Evolutionary conservation across 495 filamentous ascomycete genomes (phyloP), one percentile per base, ranked within the genome.

Genomic region (Podospora didyma): DNA sequence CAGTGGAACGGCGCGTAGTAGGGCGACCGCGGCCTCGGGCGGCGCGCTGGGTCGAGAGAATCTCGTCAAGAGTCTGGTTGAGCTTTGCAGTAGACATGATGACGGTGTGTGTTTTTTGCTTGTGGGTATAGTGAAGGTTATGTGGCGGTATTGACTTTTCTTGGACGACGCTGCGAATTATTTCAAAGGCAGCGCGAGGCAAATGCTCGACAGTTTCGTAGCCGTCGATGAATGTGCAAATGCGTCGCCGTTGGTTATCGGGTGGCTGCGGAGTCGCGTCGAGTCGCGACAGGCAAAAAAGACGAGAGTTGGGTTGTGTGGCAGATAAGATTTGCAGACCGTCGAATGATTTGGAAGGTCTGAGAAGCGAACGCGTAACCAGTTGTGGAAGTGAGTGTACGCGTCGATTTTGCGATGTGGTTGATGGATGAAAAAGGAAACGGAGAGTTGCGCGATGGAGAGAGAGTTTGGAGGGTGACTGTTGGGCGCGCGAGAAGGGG

Each of bases 31-130:
- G 75, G 55, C 81, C 77, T 54, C 73, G 70, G 57, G 79, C 82
- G 68, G 69, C 75, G 49, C 74, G 80, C 61, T 84, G 84, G 69
- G 82, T 86, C 64, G 85, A 88, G 81, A 97, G 82, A 72, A 98
- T 96, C 75, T 96, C 90, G 71, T 97, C 94, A 54, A 98, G 86
- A 77, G 91, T 90, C 78, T 92, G 84, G 71, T 97, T 90, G 62
- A 98, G 86, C 76, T 97, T 97, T 72, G 82, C 85, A 77, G n/a
- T n/a, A n/a, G 91, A 89, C 92, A 96, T 96, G 53, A 61, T 85
- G 75, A 73, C 66, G 62, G 54, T 60, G 37, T 41, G 4, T 14
- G 39, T 68, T 67, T 47, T 41, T 46, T 57, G 42, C 57, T 37
- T 63, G 37, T 37, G 51, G 20, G 48, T 60, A 39, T 46, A 46